Evolutionary conservation across 139 green algal genomes (phyloP).

Genomic region (Edaphochlamys debaryana): DNA sequence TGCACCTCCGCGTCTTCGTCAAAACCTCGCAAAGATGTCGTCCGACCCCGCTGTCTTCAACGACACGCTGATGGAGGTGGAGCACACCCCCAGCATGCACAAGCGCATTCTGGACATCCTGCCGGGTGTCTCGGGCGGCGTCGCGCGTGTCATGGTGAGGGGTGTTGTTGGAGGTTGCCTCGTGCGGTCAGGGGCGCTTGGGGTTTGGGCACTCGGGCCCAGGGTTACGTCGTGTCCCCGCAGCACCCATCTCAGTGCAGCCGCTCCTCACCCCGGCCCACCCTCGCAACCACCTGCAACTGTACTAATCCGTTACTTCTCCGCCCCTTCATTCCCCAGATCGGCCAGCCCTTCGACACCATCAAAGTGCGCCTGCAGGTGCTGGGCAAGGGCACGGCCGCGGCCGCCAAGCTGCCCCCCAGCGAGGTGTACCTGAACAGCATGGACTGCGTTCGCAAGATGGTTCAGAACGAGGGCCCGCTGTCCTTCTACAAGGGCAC

Average conservation of each 20-base stretch:
- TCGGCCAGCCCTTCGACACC: conserved; percentile 54
- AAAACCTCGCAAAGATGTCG: not conserved
- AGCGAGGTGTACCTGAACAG: conserved; percentile 46
- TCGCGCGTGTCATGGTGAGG: conserved; percentile 53
- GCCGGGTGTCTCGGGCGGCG: conserved; percentile 51
- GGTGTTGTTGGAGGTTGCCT: too few relatives aligned
- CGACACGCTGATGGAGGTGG: conserved; percentile 43
- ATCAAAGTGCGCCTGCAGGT: conserved; percentile 50
- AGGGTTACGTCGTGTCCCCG: too few relatives aligned
- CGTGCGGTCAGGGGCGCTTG: too few relatives aligned
- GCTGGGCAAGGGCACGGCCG: conserved; percentile 50
- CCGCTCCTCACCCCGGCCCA: too few relatives aligned
- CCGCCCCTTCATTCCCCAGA: not conserved
- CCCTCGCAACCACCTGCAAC: too few relatives aligned
- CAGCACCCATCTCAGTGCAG: too few relatives aligned
- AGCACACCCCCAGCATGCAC: conserved; percentile 49
- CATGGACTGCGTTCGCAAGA: conserved; percentile 56
- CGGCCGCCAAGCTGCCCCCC: conserved; percentile 44
- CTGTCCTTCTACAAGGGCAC: conserved; percentile 51
- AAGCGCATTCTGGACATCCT: conserved; percentile 56
- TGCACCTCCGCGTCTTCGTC: too few relatives aligned
- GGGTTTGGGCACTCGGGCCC: too few relatives aligned
- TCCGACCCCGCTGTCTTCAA: not conserved
- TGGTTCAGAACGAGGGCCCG: conserved; percentile 38
- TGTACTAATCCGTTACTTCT: too few relatives aligned